Base-by-base conservation (phyloP, 202 grass and related monocot genomes). In the Carex arenaria region DNA sequence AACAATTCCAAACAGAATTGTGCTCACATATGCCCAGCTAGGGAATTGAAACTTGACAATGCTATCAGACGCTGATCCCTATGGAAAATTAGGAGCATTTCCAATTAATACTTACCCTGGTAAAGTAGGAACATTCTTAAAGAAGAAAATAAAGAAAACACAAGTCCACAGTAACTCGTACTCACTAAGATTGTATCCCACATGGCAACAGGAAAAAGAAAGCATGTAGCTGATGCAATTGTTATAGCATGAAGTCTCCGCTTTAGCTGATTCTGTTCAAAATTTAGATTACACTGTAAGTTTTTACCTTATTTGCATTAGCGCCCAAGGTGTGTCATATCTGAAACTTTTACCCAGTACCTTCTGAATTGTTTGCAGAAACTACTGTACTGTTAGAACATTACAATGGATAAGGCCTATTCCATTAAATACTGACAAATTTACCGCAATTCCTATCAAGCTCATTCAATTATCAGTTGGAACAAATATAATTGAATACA, bases 201-300 rank as follows among this genome's bases (percentile, higher is more conserved):
- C 96, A 99, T 94, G 14, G 96, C 96, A 80, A 99, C 89, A 76
- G 96, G 96, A 84, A 99, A 99, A 86, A 99, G 91, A 64, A 99
- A 99, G 89, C 96, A 99, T 19, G 96, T 92, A 26, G 96, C 96
- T 75, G 93, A 89, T 87, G 96, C 96, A 87, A 98, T 72, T 82
- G 87, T 90, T 87, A 99, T 92, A 61, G 93, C 93, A 93, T 99
- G 93, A 85, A 99, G 93, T 80, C 96, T 62, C 64, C 96, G 90
- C 87, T 99, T 99, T 75, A 95, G 93, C 79, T 95, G 96, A 95
- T 93, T 99, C 96, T 99, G 85, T 15, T 63, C 62, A 85, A 7
- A 83, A 86, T 89, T 77, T 63, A 83, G 85, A 82, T n/a, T 19
- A 77, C 14, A 34, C 8, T 59, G 19, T 31, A 74, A 84, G 71